Evolutionary conservation across 2,329 filamentous ascomycete genomes (phyloP).

Genomic region (Thielaviopsis populi): DNA sequence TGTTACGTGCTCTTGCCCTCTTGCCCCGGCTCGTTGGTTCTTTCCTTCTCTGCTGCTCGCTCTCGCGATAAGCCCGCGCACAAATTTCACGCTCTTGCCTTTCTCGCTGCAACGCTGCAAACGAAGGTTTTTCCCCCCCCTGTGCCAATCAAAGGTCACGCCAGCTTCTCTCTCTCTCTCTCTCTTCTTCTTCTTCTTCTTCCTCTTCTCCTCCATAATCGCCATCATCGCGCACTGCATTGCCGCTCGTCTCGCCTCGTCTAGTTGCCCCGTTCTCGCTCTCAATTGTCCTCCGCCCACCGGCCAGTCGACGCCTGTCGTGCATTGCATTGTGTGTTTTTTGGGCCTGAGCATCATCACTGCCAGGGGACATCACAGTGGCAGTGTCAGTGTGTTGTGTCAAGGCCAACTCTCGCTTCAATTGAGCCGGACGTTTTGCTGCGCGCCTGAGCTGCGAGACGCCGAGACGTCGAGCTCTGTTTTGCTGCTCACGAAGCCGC

Average conservation of each 20-base stretch:
- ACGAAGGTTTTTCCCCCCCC: not conserved
- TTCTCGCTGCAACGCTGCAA: not conserved
- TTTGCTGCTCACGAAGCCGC: not conserved
- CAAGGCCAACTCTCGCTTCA: not conserved
- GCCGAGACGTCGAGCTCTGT: no score
- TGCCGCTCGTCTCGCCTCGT: not conserved
- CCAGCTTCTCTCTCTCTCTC: not conserved
- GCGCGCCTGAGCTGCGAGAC: not conserved
- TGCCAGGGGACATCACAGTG: not conserved
- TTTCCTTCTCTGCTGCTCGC: not conserved
- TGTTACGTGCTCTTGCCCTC: not conserved
- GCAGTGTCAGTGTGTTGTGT: not conserved
- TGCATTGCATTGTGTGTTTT: not conserved
- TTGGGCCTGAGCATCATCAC: not conserved
- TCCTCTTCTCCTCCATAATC: not conserved
- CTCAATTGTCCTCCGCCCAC: not conserved
- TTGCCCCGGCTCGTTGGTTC: not conserved
- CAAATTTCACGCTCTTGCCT: constrained; percentile 5
- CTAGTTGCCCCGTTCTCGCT: no score
- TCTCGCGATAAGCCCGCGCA: constrained; percentile 2
- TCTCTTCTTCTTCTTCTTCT: not conserved
- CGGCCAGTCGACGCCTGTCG: not conserved
- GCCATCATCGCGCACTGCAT: not conserved
- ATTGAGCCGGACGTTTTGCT: not conserved
- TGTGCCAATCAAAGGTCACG: not conserved